Base-by-base conservation (phyloP, 2,329 filamentous ascomycete genomes). In the Chaetomiaceae sp. region DNA sequence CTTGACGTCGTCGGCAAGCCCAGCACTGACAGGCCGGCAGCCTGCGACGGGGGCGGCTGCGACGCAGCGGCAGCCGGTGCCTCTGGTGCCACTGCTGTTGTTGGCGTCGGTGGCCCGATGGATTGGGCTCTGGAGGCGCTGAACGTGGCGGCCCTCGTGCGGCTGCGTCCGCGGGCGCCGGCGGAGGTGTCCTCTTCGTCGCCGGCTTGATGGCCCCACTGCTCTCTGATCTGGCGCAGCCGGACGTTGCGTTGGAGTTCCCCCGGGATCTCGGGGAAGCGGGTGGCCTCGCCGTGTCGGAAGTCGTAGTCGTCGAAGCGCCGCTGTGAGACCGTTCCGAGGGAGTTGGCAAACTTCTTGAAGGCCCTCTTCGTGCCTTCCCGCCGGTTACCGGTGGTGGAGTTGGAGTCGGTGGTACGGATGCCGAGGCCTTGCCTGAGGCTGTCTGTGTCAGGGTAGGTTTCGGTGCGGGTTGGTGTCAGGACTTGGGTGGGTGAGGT, bases 191-290 rank as follows among this genome's bases (percentile, higher is more conserved):
- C 61, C 4, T 61, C 67, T 9, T 64, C 60, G 6, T 52, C 58
- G 19, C 67, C 62, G 14, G 59, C 59, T 9, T 46, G 54, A 4
- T 51, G 58, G 32, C 68, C 70, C 47, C 71, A 78, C 4, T 58
- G 55, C 24, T 66, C 61, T 37, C 62, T 65, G 20, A 72, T 68
- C 3, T 62, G 53, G 15, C 50, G 42, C 1, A 78, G 56, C 1
- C 58, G 54, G 1, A 53, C 57, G 38, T 78, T 78, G 24, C 74
- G 68, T 2, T 61, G 49, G 1, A 50, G 55, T 52, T 82, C 78
- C 2, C 76, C 79, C 0, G 79, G 79, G 0, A 78, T 65, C 44
- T 73, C 69, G 0, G 79, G 79, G 38, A 72, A 83, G n/a, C 68
- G 65, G n/a, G 62, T 58, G 3, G 73, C 71, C 35, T 63, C 64